phyloP scores from a whole-genome alignment of 2,329 filamentous ascomycete genomes.

The Aspergillus sp. region DNA sequence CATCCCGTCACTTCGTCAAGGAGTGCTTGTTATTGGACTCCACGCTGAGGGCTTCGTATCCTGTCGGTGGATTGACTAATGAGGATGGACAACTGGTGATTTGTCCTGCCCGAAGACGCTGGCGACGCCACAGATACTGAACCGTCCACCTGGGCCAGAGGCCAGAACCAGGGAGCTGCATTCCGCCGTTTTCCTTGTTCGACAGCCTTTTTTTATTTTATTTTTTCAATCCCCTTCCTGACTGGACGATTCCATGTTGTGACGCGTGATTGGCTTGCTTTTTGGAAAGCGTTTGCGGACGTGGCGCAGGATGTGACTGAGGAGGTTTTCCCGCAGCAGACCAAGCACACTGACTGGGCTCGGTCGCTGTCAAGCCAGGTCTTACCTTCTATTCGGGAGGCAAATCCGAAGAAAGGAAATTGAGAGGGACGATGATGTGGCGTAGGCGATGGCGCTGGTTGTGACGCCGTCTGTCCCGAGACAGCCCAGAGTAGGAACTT shows the following conservation, averaged over 20 bases:
- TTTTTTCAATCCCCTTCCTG: neutral
- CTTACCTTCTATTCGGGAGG: neutral
- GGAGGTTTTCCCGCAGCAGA: no score
- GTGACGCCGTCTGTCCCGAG: neutral
- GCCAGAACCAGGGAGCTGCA: conserved; percentile 1
- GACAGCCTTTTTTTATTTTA: neutral
- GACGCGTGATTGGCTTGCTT: neutral
- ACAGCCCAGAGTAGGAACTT: neutral
- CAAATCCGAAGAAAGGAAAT: neutral
- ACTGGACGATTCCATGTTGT: neutral
- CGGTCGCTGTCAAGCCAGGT: neutral
- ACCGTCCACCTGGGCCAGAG: conserved; percentile 18
- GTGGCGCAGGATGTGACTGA: conserved; percentile 11
- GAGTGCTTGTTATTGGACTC: conserved; percentile 4
- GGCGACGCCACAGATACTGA: conserved; percentile 16
- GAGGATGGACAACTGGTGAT: conserved; percentile 6
- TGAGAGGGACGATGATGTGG: neutral
- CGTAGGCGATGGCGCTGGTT: neutral
- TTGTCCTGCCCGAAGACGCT: conserved; percentile 6
- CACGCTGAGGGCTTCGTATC: conserved; percentile 2
- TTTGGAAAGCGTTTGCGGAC: conserved; percentile 5
- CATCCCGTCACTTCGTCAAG: conserved; percentile 3
- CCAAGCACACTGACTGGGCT: neutral
- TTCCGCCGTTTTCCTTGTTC: conserved; percentile 4
- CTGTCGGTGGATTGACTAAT: neutral